phyloP scores from a whole-genome alignment of 129 eudicot species.

The Scalesia atractyloides region DNA sequence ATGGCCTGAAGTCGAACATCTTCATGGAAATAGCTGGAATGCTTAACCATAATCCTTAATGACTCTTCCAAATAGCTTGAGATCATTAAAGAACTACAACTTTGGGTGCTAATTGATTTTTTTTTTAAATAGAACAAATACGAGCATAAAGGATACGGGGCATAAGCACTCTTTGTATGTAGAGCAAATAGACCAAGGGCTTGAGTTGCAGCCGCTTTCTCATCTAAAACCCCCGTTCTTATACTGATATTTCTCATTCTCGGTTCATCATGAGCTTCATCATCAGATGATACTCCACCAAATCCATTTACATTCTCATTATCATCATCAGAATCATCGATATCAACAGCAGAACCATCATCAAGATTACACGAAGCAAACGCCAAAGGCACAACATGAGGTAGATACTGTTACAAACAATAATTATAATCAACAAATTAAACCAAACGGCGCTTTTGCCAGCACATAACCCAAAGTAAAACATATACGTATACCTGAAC shows the following conservation, averaged over 20 bases:
- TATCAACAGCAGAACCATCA: slow-evolving; percentile 97
- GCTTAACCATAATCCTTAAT: slow-evolving; percentile 75
- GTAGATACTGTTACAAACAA: slow-evolving; percentile 74
- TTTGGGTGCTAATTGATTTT: not conserved
- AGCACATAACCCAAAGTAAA: slow-evolving; percentile 1
- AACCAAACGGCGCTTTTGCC: not conserved
- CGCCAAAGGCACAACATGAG: slow-evolving; percentile 87
- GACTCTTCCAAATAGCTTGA: slow-evolving; percentile 90
- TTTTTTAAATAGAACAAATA: slow-evolving; percentile 11
- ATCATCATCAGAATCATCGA: slow-evolving; percentile 91
- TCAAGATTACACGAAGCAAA: slow-evolving; percentile 94
- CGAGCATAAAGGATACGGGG: slow-evolving; percentile 91
- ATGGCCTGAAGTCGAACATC: slow-evolving; percentile 99
- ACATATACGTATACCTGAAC: slow-evolving; percentile 54
- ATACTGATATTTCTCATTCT: slow-evolving; percentile 93
- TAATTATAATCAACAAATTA: slow-evolving; percentile 16
- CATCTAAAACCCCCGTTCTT: slow-evolving; percentile 98
- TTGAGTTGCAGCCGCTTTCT: slow-evolving; percentile 99
- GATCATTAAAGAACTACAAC: slow-evolving; percentile 52
- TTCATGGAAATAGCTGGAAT: slow-evolving; percentile 92
- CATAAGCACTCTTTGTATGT: slow-evolving; percentile 81
- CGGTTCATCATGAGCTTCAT: slow-evolving; percentile 98
- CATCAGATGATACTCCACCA: slow-evolving; percentile 98
- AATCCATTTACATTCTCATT: slow-evolving; percentile 69
- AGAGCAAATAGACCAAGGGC: slow-evolving; percentile 93